These are phyloP conservation scores for Fusarium phyllophilum DNA, from an alignment of 2,329 filamentous ascomycete species.

Conservation along the genomic window DNA sequence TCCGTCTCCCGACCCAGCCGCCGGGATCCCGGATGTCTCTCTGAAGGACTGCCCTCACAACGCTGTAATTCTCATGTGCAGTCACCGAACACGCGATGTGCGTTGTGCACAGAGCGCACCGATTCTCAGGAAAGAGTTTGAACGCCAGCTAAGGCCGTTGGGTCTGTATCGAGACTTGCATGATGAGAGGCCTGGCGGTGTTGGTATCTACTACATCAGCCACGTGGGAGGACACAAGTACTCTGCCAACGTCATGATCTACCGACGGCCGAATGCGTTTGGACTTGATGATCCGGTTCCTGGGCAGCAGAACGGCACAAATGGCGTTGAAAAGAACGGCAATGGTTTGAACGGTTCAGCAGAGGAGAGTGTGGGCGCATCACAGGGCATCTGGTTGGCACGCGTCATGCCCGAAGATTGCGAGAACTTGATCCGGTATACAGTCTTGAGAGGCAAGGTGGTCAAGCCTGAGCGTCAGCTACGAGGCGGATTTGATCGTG, in stretches of 20 bases:
- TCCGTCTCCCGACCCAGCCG: constrained; percentile 44
- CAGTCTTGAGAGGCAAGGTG: constrained; percentile 91
- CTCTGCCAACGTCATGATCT: constrained; percentile 92
- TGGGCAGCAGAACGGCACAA: constrained; percentile 42
- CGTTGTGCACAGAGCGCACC: constrained; percentile 95
- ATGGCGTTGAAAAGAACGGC: constrained; percentile 40
- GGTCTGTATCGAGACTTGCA: constrained; percentile 88
- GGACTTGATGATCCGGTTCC: constrained; percentile 58
- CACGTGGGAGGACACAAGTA: constrained; percentile 98
- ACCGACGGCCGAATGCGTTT: constrained; percentile 72
- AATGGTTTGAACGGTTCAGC: constrained; percentile 24
- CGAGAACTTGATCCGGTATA: constrained; percentile 90
- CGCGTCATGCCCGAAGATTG: constrained; percentile 87
- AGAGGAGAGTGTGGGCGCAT: constrained; percentile 66
- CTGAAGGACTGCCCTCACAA: constrained; percentile 76
- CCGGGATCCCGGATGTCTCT: constrained; percentile 47
- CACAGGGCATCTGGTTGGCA: constrained; percentile 93
- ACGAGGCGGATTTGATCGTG: constrained; percentile 88
- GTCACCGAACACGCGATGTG: constrained; percentile 91
- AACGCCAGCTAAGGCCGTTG: constrained; percentile 85
- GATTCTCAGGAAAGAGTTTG: constrained; percentile 86
- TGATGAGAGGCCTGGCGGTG: constrained; percentile 89
- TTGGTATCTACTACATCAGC: constrained; percentile 95
- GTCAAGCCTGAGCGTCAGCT: constrained; percentile 89
- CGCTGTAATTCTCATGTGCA: constrained; percentile 91